Evolutionary conservation across 306 rosid species (phyloP), one percentile per base, ranked within the genome.

Genomic region (Dryas drummondii): DNA sequence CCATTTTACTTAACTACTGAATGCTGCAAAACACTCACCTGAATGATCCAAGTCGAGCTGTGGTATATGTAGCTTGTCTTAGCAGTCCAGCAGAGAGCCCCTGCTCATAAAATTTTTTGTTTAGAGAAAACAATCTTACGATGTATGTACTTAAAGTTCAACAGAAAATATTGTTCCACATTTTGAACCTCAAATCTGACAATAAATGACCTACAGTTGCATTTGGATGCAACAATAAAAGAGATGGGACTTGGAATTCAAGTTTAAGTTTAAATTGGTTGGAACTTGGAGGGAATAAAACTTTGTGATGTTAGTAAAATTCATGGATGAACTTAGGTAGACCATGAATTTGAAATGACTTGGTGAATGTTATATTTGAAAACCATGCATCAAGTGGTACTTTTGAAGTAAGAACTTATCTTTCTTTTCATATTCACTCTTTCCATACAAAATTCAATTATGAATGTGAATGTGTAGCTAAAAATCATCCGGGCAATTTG

Each of bases 21-120:
- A 16, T n/a, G 41, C 64, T 27, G 19, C 46, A 60, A 76, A 48
- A 73, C 47, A 76, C 96, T 90, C 81, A 90, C 97, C 61, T 91
- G 82, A 94, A 94, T 11, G 99, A 82, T 80, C 99, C 99, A 80
- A 94, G 99, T 9, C 99, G 93, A 46, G 99, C 96, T 42, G 98
- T 94, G 76, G 99, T 94, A 83, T 94, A 94, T 2, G 99, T 94
- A 77, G 99, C 99, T 81, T 94, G 99, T 79, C 99, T 90, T 69
- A 94, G 92, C 41, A 94, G 81, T 66, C 99, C 99, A 48, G 99
- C 99, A 15, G 99, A 92, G 16, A 94, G 88, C 79, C 97, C 99
- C 99, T 94, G 85, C 82, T 78, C 70, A 72, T 55, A 79, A 66
- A 50, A 77, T 0, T 71, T 53, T 58, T 48, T 65, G 9, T 54